Conservation (phyloP, 768 basidiomycete species). For the Leucogyrophana mollusca region DNA sequence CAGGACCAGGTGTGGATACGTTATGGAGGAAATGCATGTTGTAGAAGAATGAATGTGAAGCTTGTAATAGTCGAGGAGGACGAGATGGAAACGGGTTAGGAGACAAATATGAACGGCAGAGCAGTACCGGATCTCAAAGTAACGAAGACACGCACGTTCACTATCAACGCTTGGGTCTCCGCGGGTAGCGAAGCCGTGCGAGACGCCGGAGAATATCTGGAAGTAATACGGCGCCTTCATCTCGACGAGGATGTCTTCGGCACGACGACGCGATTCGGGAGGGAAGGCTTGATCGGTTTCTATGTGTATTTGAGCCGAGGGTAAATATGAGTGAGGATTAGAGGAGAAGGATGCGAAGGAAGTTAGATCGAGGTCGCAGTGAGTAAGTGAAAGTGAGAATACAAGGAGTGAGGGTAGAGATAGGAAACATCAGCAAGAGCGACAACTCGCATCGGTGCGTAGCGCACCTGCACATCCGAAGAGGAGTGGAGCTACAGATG, state of each 20-base stretch:
- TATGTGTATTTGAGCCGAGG: too few relatives aligned
- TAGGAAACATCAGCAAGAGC: too few relatives aligned
- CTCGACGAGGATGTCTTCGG: conserved; percentile 55
- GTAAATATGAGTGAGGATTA: neutral
- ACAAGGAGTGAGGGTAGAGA: neutral
- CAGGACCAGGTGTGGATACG: too few relatives aligned
- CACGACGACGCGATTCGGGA: conserved; percentile 46
- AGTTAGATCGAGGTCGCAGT: neutral
- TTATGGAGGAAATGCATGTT: too few relatives aligned
- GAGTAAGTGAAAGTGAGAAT: too few relatives aligned
- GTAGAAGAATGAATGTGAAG: too few relatives aligned
- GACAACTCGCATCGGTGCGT: too few relatives aligned
- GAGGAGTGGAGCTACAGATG: conserved; percentile 45
- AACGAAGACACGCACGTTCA: conserved; percentile 10
- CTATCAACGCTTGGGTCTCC: conserved; percentile 24
- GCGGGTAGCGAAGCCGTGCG: conserved; percentile 36
- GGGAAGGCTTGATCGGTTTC: conserved; percentile 60
- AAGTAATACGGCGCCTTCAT: conserved; percentile 53
- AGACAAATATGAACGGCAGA: neutral
- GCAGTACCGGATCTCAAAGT: too few relatives aligned
- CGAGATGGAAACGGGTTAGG: too few relatives aligned
- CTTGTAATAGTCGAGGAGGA: too few relatives aligned
- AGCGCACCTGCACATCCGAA: conserved; percentile 52
- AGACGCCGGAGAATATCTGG: conserved; percentile 51
- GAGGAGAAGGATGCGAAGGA: neutral